Base-by-base conservation (phyloP, 352 stramenopile genomes). In the Pythium plurisporium region DNA sequence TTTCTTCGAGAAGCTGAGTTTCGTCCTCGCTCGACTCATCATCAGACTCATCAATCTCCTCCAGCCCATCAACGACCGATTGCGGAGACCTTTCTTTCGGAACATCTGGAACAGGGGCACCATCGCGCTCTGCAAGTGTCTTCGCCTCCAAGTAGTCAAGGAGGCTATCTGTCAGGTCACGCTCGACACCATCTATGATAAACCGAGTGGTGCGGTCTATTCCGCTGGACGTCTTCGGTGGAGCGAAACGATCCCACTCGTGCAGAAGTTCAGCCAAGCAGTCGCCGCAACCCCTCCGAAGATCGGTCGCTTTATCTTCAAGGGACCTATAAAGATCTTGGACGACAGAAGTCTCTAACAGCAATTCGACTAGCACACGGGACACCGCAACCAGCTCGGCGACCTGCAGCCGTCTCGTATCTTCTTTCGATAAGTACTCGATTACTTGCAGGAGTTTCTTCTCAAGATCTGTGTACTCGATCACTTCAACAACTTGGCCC, bases 101-200 rank as follows among this genome's bases (percentile, higher is more conserved):
- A 14, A 88, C 44, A 17, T 70, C 49, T 14, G 83, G 76, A 40
- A 88, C 50, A 41, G 72, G 64, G 23, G 55, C 50, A 23, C 69
- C 69, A 19, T 94, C 74, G 2, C 87, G 54, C 45, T 91, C 79
- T 22, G 83, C 83, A 9, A 72, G 57, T 22, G 75, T 72, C 40
- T 87, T 87, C 11, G 79, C 73, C 41, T 89, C 71, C 19, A 94
- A 53, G 53, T 89, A 87, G 5, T 67, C 59, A 14, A 94, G 56
- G 6, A 94, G 46, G 19, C 89, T 76, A 37, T 91, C 81, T 2
- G 81, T 89, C 12, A 94, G 57, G 1, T 88, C 77, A 46, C 75
- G 79, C 27, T 88, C 75, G 9, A 82, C 72, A 0, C 83, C 77
- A 62, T 94, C 77, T 40, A 91, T 78, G 44, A 87, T 81, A 25